These are phyloP conservation scores for Casuarina equisetifolia DNA, from an alignment of 306 rosid genomes.

Conservation along the genomic window DNA sequence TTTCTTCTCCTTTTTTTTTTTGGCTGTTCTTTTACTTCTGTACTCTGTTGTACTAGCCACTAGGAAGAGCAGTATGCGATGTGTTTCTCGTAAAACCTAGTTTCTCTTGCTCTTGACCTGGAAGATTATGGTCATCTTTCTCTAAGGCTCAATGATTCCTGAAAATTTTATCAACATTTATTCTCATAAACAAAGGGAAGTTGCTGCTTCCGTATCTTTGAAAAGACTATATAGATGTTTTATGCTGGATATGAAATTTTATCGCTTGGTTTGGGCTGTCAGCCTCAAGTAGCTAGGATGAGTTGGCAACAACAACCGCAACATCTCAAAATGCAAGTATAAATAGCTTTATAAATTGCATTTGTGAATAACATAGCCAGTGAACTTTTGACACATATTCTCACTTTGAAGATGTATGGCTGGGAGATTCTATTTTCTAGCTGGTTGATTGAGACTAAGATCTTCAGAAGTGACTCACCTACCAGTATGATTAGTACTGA, in stretches of 20 bases:
- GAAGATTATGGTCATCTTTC: neutral
- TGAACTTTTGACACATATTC: constrained; percentile 81
- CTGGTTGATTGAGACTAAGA: constrained; percentile 93
- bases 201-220: neutral
- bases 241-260: neutral
- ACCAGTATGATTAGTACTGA: constrained; percentile 52
- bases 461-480: constrained; percentile 79
- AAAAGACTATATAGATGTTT: neutral
- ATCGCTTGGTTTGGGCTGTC: neutral
- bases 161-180: neutral
- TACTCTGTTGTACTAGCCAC: neutral
- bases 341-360: constrained; percentile 69
- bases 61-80: neutral
- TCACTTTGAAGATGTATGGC: constrained; percentile 89
- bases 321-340: neutral
- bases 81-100: neutral
- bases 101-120: neutral
- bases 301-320: constrained; percentile 21
- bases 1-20: neutral
- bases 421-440: constrained; percentile 91
- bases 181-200: neutral
- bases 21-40: neutral
- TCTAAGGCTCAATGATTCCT: neutral
- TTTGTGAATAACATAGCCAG: constrained; percentile 32
- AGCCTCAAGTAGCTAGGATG: constrained; percentile 5